Percentiles rank a stretch among this genome's conserved stretches.
Evolutionary conservation across 2,329 filamentous ascomycete species (phyloP).

Genomic region (Exophiala oligosperma): DNA sequence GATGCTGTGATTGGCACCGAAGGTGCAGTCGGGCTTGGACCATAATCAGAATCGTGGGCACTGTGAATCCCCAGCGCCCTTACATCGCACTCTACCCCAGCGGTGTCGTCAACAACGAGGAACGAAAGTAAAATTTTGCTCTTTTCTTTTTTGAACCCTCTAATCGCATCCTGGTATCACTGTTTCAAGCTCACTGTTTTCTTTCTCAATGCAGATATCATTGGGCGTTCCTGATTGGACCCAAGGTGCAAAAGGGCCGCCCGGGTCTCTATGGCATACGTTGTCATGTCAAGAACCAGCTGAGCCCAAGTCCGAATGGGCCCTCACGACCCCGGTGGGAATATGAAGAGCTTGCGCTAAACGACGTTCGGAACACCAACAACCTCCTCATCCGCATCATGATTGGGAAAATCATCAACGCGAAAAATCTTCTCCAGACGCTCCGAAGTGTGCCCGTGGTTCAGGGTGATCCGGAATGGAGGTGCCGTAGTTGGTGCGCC

Average conservation of each 20-base stretch:
- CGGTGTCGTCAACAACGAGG: not conserved
- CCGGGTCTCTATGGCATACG: conserved; percentile 6
- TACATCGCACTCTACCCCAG: not conserved
- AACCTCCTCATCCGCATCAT: conserved; percentile 40
- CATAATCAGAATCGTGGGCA: too few relatives aligned
- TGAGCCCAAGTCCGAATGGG: not conserved
- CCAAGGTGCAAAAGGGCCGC: not conserved
- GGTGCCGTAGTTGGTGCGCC: conserved; percentile 43
- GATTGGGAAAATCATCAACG: conserved; percentile 43
- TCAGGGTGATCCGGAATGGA: conserved; percentile 39
- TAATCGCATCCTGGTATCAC: not conserved
- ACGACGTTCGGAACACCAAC: conserved; percentile 20
- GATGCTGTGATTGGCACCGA: too few relatives aligned
- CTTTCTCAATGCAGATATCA: not conserved
- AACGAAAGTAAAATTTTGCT: not conserved
- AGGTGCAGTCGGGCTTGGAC: too few relatives aligned
- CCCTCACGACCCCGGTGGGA: conserved; percentile 2
- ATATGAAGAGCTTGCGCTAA: conserved; percentile 13
- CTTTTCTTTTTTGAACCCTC: not conserved
- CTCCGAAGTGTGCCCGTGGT: conserved; percentile 36
- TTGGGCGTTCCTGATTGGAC: not conserved
- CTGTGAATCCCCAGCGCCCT: not conserved
- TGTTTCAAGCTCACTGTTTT: not conserved
- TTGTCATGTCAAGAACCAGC: conserved; percentile 16
- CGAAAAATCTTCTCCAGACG: conserved; percentile 35